Evolutionary conservation across 2,329 filamentous ascomycete genomes (phyloP), one percentile per base, ranked within the genome.

Genomic region (Pestalotiopsis sp.): DNA sequence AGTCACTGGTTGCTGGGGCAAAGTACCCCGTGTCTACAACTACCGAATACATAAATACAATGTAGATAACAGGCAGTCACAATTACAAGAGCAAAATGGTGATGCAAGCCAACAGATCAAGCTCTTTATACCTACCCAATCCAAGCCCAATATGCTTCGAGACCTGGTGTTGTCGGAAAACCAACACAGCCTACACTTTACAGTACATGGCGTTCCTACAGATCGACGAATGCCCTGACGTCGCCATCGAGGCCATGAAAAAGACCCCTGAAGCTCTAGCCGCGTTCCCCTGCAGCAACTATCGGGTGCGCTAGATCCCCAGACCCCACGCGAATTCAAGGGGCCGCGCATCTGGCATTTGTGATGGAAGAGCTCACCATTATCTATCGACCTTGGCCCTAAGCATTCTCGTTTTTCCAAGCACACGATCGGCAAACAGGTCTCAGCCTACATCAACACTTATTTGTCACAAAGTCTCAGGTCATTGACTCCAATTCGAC

Each of bases 201-300:
- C 27, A 14, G 36, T 5, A 36, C 27, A 27, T 20, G n/a, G 5
- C 9, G 39, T 49, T 7, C 20, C 61, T 11, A 39, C 27, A 39
- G 11, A 49, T n/a, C 20, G 31, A 6, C 31, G 3, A 39, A 64
- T 6, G 38, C 11, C n/a, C 36, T 64, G 61, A 36, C 36, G 36
- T 36, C 27, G 25, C 59, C 31, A n/a, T n/a, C n/a, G n/a, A n/a
- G n/a, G n/a, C n/a, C n/a, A 39, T 12, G 25, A 4, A 39, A 36
- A 62, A 36, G 59, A 62, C 27, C 59, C 59, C 59, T 62, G 59
- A 39, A 27, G 9, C 6, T 9, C 36, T 62, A 62, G 59, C 27
- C 5, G 59, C 36, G 59, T 62, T 62, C 31, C 59, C 59, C 25
- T 62, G 59, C 59, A 62, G 59, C 59, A 62, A 62, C 59, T 12